A percentile compares a stretch with the other conserved stretches of the same genome.
These are phyloP conservation scores for Tolypocladium ovalisporum DNA, from an alignment of 2,329 filamentous ascomycete genomes.

Conservation along the genomic window DNA sequence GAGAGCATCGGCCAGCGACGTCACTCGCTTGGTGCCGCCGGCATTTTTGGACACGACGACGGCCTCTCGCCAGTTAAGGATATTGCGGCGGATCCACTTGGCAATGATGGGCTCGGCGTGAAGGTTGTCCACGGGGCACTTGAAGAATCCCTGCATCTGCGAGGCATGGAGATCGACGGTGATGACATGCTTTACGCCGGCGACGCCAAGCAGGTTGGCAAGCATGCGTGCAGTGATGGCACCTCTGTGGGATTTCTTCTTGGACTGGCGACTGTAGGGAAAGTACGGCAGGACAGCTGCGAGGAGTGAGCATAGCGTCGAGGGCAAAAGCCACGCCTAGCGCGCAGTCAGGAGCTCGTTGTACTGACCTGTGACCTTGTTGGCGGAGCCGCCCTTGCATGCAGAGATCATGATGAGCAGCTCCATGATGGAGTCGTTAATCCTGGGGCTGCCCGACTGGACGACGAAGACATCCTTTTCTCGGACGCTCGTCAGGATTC, in stretches of 20 bases:
- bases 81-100: constrained; percentile 86
- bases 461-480: constrained; percentile 99
- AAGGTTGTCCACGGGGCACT: constrained; percentile 93
- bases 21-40: constrained; percentile 93
- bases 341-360: constrained; percentile 2
- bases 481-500: constrained; percentile 66
- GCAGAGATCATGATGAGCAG: constrained; percentile 98
- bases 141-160: constrained; percentile 99
- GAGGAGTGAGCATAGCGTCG: constrained; percentile 4
- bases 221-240: constrained; percentile 97
- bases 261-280: constrained; percentile 97
- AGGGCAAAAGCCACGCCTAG: constrained; percentile 7
- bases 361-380: constrained; percentile 80
- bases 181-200: constrained; percentile 93
- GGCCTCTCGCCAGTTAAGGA: constrained; percentile 77
- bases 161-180: constrained; percentile 92
- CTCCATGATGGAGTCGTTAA: constrained; percentile 99
- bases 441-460: constrained; percentile 88
- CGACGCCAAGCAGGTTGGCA: constrained; percentile 85
- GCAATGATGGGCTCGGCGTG: constrained; percentile 92
- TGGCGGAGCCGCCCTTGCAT: constrained; percentile 94
- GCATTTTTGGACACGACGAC: constrained; percentile 98
- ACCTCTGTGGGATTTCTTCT: constrained; percentile 95
- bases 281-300: constrained; percentile 86
- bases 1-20: constrained; percentile 85